Conservation (phyloP, 169 alveolate genomes). For the Miamiensis avidus region DNA sequence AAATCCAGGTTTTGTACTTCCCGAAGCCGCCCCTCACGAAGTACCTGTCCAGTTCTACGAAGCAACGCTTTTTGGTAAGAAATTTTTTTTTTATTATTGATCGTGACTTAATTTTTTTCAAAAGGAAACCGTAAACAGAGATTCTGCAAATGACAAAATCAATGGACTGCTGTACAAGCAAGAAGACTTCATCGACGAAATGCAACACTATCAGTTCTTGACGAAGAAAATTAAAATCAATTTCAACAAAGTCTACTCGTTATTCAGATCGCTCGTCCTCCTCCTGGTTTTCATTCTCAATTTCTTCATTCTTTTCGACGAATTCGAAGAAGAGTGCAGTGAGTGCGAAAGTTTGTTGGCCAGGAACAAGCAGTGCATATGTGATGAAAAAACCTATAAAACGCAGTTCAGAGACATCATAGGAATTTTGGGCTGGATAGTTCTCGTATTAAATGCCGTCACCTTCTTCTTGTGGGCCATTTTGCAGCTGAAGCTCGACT, state of each 20-base stretch:
- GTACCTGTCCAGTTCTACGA: neutral
- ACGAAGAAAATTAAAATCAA: no score
- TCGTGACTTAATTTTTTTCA: no score
- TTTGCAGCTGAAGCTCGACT: conserved; percentile 41
- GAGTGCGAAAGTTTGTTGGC: neutral
- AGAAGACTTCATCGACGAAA: conserved; percentile 37
- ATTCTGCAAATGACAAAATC: conserved; percentile 42
- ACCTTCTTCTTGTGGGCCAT: neutral
- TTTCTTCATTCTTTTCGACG: neutral
- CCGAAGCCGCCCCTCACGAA: neutral
- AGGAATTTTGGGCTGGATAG: neutral
- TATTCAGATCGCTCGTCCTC: neutral
- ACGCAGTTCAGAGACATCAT: neutral
- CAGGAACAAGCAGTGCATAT: neutral
- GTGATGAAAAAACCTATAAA: neutral
- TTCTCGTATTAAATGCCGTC: neutral
- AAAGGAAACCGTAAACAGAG: conserved; percentile 33
- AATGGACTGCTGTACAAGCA: conserved; percentile 25
- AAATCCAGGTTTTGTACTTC: neutral
- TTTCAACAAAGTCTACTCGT: neutral
- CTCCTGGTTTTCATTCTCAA: neutral
- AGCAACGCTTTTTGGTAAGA: neutral
- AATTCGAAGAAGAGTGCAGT: neutral
- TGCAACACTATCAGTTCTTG: conserved; percentile 25
- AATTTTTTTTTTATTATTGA: no score